These are phyloP conservation scores for Rhododendron kiyosumense DNA, from an alignment of 148 eudicot genomes.

Conservation along the genomic window DNA sequence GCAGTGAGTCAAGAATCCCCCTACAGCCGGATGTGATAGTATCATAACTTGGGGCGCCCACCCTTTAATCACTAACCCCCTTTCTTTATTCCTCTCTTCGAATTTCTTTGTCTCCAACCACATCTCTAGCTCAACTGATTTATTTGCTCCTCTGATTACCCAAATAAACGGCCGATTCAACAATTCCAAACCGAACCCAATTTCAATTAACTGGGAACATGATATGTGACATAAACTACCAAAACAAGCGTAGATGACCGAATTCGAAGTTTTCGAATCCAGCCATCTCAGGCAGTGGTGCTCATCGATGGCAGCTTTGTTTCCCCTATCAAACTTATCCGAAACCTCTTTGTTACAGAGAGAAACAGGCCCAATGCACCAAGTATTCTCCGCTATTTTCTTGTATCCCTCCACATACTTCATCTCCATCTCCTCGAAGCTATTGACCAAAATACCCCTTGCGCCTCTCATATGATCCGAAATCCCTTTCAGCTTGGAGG, in stretches of 20 bases:
- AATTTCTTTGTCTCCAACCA: slow-evolving; percentile 32
- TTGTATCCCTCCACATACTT: slow-evolving; percentile 31
- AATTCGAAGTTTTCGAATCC: slow-evolving; percentile 22
- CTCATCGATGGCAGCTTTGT: slow-evolving; percentile 24
- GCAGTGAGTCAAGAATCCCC: slow-evolving; percentile 49
- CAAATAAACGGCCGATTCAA: slow-evolving; percentile 43
- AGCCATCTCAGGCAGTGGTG: slow-evolving; percentile 39
- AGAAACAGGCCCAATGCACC: slow-evolving; percentile 49
- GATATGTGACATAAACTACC: slow-evolving; percentile 41
- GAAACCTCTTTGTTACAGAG: slow-evolving; percentile 20
- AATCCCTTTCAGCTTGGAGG: slow-evolving; percentile 21
- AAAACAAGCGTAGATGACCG: slow-evolving; percentile 45
- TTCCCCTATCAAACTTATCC: slow-evolving; percentile 39
- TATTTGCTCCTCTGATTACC: slow-evolving; percentile 33
- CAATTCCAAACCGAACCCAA: slow-evolving; percentile 40
- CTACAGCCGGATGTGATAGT: slow-evolving; percentile 30
- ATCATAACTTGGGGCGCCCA: slow-evolving; percentile 57
- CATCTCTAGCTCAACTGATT: slow-evolving; percentile 25
- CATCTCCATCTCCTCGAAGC: slow-evolving; percentile 39
- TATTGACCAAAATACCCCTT: slow-evolving; percentile 46
- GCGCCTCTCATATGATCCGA: slow-evolving; percentile 29
- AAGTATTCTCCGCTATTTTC: slow-evolving; percentile 29
- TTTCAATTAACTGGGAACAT: slow-evolving; percentile 32
- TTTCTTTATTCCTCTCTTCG: slow-evolving; percentile 29
- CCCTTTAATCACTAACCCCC: slow-evolving; percentile 36